phyloP scores from a whole-genome alignment of 2,329 filamentous ascomycete genomes.

The Daldinia sp. region DNA sequence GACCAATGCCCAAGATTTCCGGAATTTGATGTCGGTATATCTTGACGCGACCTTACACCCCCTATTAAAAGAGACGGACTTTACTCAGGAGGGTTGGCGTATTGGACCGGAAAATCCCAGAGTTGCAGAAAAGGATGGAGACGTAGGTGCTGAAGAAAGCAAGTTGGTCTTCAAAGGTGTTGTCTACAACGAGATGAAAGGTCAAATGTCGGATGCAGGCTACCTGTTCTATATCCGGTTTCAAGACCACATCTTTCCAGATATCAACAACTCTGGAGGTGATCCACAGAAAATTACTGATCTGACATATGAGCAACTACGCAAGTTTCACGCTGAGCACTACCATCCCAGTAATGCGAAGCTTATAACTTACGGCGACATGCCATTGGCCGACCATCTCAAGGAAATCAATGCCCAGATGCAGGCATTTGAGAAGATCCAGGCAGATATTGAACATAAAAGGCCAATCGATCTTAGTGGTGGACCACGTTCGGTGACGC shows the following conservation, averaged over 20 bases:
- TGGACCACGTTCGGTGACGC: conserved; percentile 76
- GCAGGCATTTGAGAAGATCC: conserved; percentile 76
- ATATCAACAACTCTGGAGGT: conserved; percentile 95
- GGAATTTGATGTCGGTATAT: conserved; percentile 96
- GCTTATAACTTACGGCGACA: conserved; percentile 93
- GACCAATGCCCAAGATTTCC: conserved; percentile 94
- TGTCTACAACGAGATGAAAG: conserved; percentile 99
- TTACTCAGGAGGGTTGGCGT: conserved; percentile 96
- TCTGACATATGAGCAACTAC: conserved; percentile 89
- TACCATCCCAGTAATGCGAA: conserved; percentile 99
- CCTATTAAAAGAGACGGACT: conserved; percentile 89
- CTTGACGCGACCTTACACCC: conserved; percentile 94
- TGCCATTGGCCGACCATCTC: conserved; percentile 85
- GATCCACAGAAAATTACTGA: conserved; percentile 97
- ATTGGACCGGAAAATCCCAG: conserved; percentile 91
- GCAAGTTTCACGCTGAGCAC: conserved; percentile 88
- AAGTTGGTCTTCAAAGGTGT: conserved; percentile 95
- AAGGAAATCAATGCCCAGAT: conserved; percentile 82
- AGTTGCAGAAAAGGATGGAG: conserved; percentile 60
- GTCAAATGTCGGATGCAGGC: conserved; percentile 96
- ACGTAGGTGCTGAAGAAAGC: conserved; percentile 67
- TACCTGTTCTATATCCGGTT: conserved; percentile 97
- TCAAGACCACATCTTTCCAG: conserved; percentile 93
- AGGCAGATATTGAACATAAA: conserved; percentile 79
- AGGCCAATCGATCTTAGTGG: conserved; percentile 76